phyloP scores from a whole-genome alignment of 208 protist genomes.

The Leptomonas pyrrhocoris region DNA sequence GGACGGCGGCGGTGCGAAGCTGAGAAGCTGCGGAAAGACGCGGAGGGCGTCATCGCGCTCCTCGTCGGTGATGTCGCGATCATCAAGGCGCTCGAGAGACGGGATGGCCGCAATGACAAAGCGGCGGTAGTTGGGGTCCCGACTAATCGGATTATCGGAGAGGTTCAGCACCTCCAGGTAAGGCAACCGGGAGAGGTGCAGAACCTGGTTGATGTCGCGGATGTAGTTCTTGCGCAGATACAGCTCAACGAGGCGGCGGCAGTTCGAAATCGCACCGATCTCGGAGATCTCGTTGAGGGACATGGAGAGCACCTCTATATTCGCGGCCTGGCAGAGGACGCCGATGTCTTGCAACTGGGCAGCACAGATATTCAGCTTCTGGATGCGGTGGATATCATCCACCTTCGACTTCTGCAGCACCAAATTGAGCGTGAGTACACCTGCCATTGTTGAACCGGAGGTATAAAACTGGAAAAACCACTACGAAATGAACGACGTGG shows the following conservation, averaged over 20 bases:
- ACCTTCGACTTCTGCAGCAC: slow-evolving; percentile 86
- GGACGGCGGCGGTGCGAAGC: slow-evolving; percentile 77
- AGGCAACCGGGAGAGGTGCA: slow-evolving; percentile 75
- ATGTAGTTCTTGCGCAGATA: slow-evolving; percentile 89
- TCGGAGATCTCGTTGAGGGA: slow-evolving; percentile 87
- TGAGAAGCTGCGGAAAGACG: slow-evolving; percentile 80
- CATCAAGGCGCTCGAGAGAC: slow-evolving; percentile 71
- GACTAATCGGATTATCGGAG: slow-evolving; percentile 84
- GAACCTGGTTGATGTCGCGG: slow-evolving; percentile 85
- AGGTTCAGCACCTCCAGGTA: slow-evolving; percentile 80
- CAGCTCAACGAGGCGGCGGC: slow-evolving; percentile 67
- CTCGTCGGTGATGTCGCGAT: slow-evolving; percentile 65
- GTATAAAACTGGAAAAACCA: slow-evolving; percentile 11
- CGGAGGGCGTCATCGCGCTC: slow-evolving; percentile 68
- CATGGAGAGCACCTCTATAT: slow-evolving; percentile 86
- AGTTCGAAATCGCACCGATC: slow-evolving; percentile 75
- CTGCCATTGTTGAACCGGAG: slow-evolving; percentile 52
- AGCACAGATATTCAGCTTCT: slow-evolving; percentile 89
- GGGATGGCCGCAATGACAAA: slow-evolving; percentile 88
- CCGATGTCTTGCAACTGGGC: slow-evolving; percentile 85
- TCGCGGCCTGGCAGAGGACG: slow-evolving; percentile 62
- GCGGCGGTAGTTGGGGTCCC: slow-evolving; percentile 87
- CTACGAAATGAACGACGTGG: slow-evolving; percentile 4
- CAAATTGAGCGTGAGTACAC: slow-evolving; percentile 81
- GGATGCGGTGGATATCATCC: slow-evolving; percentile 76